phyloP scores from a whole-genome alignment of 768 basidiomycete species.

The Leccinum uliginosum region DNA sequence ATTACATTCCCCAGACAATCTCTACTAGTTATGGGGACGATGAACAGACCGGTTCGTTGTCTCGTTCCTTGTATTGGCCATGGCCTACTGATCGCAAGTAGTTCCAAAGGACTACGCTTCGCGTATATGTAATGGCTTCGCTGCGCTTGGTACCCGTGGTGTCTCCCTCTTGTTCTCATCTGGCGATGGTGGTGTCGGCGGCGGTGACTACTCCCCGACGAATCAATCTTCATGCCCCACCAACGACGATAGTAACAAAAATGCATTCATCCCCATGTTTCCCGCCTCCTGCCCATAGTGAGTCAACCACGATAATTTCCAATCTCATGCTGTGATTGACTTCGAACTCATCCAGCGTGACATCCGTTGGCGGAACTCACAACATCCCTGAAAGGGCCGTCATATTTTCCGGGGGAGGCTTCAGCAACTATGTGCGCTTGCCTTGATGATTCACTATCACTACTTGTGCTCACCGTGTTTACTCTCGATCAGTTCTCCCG shows the following conservation, averaged over 20 bases:
- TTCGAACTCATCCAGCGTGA: slow-evolving; percentile 44
- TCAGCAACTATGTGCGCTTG: slow-evolving; percentile 56
- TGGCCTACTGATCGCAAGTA: slow-evolving; percentile 18
- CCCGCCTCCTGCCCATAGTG: slow-evolving; percentile 60
- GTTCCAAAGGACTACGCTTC: slow-evolving; percentile 55
- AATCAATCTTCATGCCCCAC: slow-evolving; percentile 47
- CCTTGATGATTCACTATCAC: neutral
- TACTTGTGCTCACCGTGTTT: neutral
- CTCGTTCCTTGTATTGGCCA: neutral
- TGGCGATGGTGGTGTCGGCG: slow-evolving; percentile 70
- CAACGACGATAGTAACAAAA: slow-evolving; percentile 53
- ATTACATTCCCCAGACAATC: slow-evolving; percentile 52
- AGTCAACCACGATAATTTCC: neutral
- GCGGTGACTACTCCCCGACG: slow-evolving; percentile 44
- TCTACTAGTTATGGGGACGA: slow-evolving; percentile 72
- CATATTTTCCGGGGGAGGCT: slow-evolving; percentile 68
- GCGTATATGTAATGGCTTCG: slow-evolving; percentile 58
- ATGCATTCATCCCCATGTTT: slow-evolving; percentile 55
- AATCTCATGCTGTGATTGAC: neutral
- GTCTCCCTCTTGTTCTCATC: slow-evolving; percentile 61
- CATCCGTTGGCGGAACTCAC: slow-evolving; percentile 64
- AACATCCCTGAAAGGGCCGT: slow-evolving; percentile 57
- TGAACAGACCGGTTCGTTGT: slow-evolving; percentile 56
- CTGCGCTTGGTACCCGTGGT: slow-evolving; percentile 66
- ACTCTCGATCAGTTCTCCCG: slow-evolving; percentile 40